Conservation (phyloP, 768 basidiomycete species). For the Boletus patriciae region DNA sequence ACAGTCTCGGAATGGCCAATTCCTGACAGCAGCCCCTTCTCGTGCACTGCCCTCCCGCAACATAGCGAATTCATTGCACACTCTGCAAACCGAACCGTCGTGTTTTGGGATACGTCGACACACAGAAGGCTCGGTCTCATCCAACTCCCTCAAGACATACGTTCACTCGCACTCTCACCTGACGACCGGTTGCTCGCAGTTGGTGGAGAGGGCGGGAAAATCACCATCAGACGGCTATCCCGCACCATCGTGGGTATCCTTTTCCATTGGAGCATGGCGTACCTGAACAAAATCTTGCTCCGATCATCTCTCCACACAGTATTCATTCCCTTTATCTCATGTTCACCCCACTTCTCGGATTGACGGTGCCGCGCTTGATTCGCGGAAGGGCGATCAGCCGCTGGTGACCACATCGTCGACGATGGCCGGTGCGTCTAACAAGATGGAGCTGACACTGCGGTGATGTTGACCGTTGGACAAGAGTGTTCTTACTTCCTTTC, state of each 20-base stretch:
- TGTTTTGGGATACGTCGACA: background rate
- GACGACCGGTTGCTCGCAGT: background rate
- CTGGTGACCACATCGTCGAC: too few species aligned
- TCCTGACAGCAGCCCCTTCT: rapidly evolving
- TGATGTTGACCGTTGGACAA: too few species aligned
- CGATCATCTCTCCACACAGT: background rate
- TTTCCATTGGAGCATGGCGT: too few species aligned
- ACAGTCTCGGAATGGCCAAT: background rate
- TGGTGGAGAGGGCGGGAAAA: background rate
- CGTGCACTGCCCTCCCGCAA: background rate
- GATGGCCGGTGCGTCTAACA: too few species aligned
- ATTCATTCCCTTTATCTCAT: too few species aligned
- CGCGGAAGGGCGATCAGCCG: too few species aligned
- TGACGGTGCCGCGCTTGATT: too few species aligned
- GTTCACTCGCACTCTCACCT: background rate
- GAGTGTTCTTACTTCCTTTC: too few species aligned
- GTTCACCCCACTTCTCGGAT: too few species aligned
- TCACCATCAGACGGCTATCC: background rate
- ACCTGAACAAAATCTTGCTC: too few species aligned
- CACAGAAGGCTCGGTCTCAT: background rate
- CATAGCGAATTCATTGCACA: background rate
- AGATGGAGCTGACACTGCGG: too few species aligned
- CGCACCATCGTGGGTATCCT: background rate
- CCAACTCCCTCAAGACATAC: background rate
- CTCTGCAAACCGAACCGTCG: background rate